A percentile compares a stretch with the other conserved stretches of the same genome.
Conservation (phyloP, 129 eudicot genomes). For the Arctium lappa region DNA sequence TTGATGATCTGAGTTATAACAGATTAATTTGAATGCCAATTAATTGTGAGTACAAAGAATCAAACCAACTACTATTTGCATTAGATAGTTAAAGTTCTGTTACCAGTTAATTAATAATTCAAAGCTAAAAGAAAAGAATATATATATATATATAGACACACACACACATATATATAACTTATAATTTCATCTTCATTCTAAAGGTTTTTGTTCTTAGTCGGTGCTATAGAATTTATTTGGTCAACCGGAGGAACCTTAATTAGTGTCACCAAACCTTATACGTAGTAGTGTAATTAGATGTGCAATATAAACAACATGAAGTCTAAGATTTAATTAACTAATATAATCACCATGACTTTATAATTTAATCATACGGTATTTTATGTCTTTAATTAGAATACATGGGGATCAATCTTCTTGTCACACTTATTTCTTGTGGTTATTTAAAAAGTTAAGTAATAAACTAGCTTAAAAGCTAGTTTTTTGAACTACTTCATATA, state of each 20-base stretch:
- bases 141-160: background rate
- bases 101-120: background rate
- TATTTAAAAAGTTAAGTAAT: background rate
- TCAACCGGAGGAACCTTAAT: background rate
- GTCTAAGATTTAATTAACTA: background rate
- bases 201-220: background rate
- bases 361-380: background rate
- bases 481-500: background rate
- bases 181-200: background rate
- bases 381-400: background rate
- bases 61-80: background rate
- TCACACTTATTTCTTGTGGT: background rate
- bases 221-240: slow-evolving; percentile 2
- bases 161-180: background rate
- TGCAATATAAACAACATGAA: background rate
- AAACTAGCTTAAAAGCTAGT: background rate
- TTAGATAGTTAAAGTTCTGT: background rate
- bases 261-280: background rate
- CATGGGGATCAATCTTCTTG: background rate
- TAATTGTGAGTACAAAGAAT: background rate
- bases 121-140: background rate
- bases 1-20: background rate
- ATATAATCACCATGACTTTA: background rate
- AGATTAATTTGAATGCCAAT: background rate
- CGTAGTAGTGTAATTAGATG: background rate